A percentile compares a stretch with the other conserved stretches of the same genome.
These are phyloP conservation scores for Aspergillus niger DNA, from an alignment of 2,329 filamentous ascomycete genomes.

Conservation along the genomic window DNA sequence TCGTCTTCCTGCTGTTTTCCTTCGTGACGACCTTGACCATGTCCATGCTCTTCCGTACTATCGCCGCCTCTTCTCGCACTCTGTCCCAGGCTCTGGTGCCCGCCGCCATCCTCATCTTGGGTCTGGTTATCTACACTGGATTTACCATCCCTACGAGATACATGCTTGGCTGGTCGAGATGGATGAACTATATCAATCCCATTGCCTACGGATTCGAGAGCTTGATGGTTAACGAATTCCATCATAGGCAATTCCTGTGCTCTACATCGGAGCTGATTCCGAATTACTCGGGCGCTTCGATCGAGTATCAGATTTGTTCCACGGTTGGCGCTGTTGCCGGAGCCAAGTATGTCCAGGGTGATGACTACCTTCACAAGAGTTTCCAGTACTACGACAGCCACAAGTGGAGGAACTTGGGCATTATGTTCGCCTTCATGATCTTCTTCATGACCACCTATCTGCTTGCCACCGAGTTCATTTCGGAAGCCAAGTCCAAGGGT, in stretches of 20 bases:
- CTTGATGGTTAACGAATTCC: slow-evolving; percentile 82
- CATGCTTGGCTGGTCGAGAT: slow-evolving; percentile 79
- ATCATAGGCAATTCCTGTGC: slow-evolving; percentile 61
- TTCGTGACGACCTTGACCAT: slow-evolving; percentile 74
- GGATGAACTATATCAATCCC: slow-evolving; percentile 81
- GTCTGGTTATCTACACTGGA: slow-evolving; percentile 52
- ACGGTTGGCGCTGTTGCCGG: slow-evolving; percentile 62
- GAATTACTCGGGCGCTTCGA: slow-evolving; percentile 38
- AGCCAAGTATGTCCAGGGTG: slow-evolving; percentile 56
- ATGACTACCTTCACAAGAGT: slow-evolving; percentile 56
- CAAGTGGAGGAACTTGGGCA: slow-evolving; percentile 70
- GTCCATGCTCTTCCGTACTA: slow-evolving; percentile 84
- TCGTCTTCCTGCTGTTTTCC: slow-evolving; percentile 79
- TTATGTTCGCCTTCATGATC: slow-evolving; percentile 65
- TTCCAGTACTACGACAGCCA: slow-evolving; percentile 62
- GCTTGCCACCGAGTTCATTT: slow-evolving; percentile 62
- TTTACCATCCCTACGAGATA: slow-evolving; percentile 52
- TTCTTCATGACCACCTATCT: slow-evolving; percentile 66
- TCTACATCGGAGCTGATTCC: slow-evolving; percentile 44
- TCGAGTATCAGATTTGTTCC: slow-evolving; percentile 56
- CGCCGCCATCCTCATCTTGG: slow-evolving; percentile 52
- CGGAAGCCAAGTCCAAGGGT: slow-evolving; percentile 71
- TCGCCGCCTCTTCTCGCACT: slow-evolving; percentile 74
- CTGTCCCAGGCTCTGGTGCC: slow-evolving; percentile 60
- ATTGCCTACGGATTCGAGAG: slow-evolving; percentile 79